A percentile compares a stretch with the other conserved stretches of the same genome.
phyloP scores from a whole-genome alignment of 2,329 filamentous ascomycete genomes.

The Talaromyces sp. region DNA sequence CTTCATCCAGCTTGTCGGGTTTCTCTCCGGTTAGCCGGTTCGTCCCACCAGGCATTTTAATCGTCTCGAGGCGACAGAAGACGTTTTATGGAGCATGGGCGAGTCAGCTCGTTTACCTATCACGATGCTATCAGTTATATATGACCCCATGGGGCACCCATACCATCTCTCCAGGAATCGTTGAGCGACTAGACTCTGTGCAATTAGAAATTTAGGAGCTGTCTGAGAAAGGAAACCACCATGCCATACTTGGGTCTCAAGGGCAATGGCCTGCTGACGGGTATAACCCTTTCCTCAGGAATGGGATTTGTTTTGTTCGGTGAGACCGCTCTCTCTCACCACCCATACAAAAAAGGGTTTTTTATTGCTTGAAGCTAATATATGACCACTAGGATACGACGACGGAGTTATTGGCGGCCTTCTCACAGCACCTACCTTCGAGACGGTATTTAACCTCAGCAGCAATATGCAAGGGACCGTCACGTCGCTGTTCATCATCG shows the following conservation, averaged over 20 bases:
- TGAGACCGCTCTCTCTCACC: background rate
- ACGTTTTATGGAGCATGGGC: background rate
- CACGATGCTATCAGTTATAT: background rate
- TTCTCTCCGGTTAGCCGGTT: background rate
- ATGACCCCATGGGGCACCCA: background rate
- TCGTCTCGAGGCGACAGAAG: background rate
- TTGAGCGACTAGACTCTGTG: background rate
- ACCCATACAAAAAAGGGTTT: background rate
- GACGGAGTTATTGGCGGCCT: conserved; percentile 21
- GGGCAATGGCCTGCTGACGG: conserved; percentile 29
- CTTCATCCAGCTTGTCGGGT: background rate
- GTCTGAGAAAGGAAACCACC: background rate
- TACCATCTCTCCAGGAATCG: background rate
- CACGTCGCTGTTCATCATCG: conserved; percentile 49
- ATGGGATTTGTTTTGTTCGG: conserved; percentile 20
- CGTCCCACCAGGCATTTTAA: background rate
- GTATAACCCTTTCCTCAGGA: conserved; percentile 38
- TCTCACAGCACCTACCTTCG: conserved; percentile 18
- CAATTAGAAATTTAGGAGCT: background rate
- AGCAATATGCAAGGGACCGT: conserved; percentile 27
- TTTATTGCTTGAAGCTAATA: background rate
- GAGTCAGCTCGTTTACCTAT: background rate
- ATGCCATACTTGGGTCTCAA: conserved; percentile 29
- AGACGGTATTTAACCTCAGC: conserved; percentile 16
- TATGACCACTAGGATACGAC: conserved; percentile 17